Base-by-base conservation (phyloP, 768 basidiomycete species). In the Brasilioporus rufonigricans region DNA sequence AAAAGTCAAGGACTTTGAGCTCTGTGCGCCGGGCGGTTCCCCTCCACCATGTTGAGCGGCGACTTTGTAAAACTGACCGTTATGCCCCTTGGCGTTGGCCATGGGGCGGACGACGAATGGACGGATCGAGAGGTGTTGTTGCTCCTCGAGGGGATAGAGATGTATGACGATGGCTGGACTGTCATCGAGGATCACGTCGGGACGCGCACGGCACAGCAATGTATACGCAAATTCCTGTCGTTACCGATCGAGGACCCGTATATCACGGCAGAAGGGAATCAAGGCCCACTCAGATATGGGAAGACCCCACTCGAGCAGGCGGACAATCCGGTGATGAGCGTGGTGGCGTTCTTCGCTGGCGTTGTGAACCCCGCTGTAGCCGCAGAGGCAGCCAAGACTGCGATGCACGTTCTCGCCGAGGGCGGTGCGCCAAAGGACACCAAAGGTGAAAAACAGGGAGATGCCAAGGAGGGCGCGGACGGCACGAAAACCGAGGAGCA, bases 311-410 rank as follows among this genome's bases (percentile, higher is more conserved):
- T 98, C 67, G 89, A 93, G 62, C 91, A 93, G 68, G 85, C 91
- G 5, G 97, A 99, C 65, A 98, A 98, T 66, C 97, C 97, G 0
- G 93, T 99, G 18, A 93, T 99, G 93, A 93, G 91, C 69, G 97
- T 98, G 23, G 95, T 98, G 19, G 93, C 97, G 2, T 98, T 98
- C 76, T 77, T 99, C 23, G 93, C 97, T 9, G 90, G 92, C 7
- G 93, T 95, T 11, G 89, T 98, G 8, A 85, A 85, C 11, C 93
- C 93, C 0, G 86, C 87, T 0, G 89, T 97, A 5, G 96, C 95
- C 4, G 90, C 93, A 0, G 93, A 93, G 56, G 96, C 95, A 1
- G 97, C 97, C 7, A 93, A 93, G 69, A 86, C 86, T n/a, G n/a
- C 93, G 0, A 72, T 96, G 56, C 89, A 89, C 43, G 89, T 89